Percentiles rank a stretch among this genome's conserved stretches.
Evolutionary conservation across 768 basidiomycete species (phyloP).

Genomic region (Leccinum subgranulosum): DNA sequence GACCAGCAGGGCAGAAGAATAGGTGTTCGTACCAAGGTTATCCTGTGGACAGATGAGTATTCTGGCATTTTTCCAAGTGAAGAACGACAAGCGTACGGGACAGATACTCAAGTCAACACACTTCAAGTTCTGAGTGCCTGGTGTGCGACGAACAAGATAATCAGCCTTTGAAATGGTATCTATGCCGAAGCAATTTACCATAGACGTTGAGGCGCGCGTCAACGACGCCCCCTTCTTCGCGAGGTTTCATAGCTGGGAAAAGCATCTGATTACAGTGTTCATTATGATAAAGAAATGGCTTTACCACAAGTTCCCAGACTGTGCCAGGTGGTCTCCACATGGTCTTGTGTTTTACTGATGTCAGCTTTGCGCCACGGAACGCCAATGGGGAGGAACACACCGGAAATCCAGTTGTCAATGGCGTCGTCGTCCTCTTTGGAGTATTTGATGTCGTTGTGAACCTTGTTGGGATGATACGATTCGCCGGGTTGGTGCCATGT

Average conservation of each 20-base stretch:
- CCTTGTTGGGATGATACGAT: slow-evolving; percentile 49
- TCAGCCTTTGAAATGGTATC: slow-evolving; percentile 11
- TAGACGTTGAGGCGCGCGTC: slow-evolving; percentile 61
- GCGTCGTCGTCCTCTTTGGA: slow-evolving; percentile 65
- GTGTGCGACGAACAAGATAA: slow-evolving; percentile 8
- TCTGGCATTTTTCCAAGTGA: background rate
- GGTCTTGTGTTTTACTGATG: slow-evolving; percentile 31
- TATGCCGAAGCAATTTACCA: slow-evolving; percentile 21
- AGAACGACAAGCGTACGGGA: slow-evolving; percentile 44
- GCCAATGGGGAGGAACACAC: background rate
- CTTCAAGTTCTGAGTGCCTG: slow-evolving; percentile 62
- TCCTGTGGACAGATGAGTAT: slow-evolving; percentile 38
- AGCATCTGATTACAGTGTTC: background rate
- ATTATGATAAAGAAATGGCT: background rate
- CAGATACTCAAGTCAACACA: slow-evolving; percentile 68
- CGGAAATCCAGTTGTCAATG: slow-evolving; percentile 68
- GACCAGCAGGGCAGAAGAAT: slow-evolving; percentile 65
- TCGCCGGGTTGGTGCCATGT: slow-evolving; percentile 61
- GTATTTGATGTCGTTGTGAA: slow-evolving; percentile 66
- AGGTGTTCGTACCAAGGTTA: slow-evolving; percentile 71
- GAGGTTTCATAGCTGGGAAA: slow-evolving; percentile 54
- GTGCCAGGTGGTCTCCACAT: slow-evolving; percentile 80
- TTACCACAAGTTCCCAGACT: slow-evolving; percentile 48
- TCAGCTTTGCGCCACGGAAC: background rate
- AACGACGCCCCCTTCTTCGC: slow-evolving; percentile 63